Evolutionary conservation across 257 asterid genomes (phyloP).

Genomic region (Gentiana macrophylla): DNA sequence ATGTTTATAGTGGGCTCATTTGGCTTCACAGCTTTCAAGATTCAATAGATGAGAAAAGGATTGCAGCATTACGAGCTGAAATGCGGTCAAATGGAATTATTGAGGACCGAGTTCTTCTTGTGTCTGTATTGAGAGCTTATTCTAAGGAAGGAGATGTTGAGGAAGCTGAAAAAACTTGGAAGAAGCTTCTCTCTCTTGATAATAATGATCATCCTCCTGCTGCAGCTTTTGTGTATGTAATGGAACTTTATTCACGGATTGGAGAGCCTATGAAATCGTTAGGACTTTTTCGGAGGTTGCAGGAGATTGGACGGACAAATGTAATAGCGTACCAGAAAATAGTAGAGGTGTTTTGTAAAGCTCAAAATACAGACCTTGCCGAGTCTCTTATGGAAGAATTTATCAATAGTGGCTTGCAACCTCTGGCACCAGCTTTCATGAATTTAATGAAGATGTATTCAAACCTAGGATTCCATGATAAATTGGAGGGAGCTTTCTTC

Average conservation of each 20-base stretch:
- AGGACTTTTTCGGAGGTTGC: constrained; percentile 50
- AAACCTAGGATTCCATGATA: constrained; percentile 37
- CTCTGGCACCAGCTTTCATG: constrained; percentile 54
- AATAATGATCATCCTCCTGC: constrained; percentile 37
- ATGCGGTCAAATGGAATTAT: constrained; percentile 47
- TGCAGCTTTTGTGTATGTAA: constrained; percentile 58
- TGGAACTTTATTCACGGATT: constrained; percentile 61
- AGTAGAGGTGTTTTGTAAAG: constrained; percentile 54
- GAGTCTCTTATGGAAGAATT: constrained; percentile 67
- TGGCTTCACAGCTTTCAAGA: constrained; percentile 94
- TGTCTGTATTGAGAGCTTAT: constrained; percentile 73
- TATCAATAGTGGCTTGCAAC: constrained; percentile 56
- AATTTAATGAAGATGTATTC: constrained; percentile 55
- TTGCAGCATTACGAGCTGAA: constrained; percentile 44
- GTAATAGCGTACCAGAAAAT: constrained; percentile 57
- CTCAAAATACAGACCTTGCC: constrained; percentile 44
- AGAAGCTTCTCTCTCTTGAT: constrained; percentile 29
- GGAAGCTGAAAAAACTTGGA: constrained; percentile 72
- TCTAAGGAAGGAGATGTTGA: constrained; percentile 64
- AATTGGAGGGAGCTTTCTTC: constrained; percentile 52
- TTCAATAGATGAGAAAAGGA: constrained; percentile 59
- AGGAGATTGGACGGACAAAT: constrained; percentile 31
- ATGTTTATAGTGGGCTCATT: constrained; percentile 74
- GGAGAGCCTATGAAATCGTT: constrained; percentile 59
- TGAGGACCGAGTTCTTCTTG: constrained; percentile 52